Evolutionary conservation across 2,329 filamentous ascomycete genomes (phyloP).

Genomic region (Catunica adiposa): DNA sequence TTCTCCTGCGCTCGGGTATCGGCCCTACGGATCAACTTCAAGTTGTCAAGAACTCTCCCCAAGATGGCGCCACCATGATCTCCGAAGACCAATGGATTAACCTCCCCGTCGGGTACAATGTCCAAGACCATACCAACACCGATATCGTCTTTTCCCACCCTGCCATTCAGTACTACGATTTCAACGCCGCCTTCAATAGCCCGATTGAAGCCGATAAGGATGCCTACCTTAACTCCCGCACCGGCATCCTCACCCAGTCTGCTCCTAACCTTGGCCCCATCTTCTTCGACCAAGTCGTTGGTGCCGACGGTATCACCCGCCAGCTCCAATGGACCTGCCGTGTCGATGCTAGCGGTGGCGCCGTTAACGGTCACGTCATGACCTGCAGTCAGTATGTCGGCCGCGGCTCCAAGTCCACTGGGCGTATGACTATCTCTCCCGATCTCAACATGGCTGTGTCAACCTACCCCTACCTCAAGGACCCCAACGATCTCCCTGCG

Average conservation of each 20-base stretch:
- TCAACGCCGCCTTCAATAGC: slow-evolving; percentile 41
- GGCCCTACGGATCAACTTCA: slow-evolving; percentile 44
- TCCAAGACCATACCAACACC: slow-evolving; percentile 40
- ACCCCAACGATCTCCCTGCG: slow-evolving; percentile 42
- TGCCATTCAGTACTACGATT: slow-evolving; percentile 42
- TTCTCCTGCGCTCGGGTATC: slow-evolving; percentile 52
- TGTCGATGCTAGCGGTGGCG: slow-evolving; percentile 38
- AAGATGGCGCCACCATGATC: slow-evolving; percentile 36
- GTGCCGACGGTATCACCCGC: slow-evolving; percentile 41
- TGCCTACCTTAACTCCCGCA: slow-evolving; percentile 29
- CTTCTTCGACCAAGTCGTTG: slow-evolving; percentile 34
- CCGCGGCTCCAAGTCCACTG: slow-evolving; percentile 44
- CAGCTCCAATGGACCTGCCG: slow-evolving; percentile 51
- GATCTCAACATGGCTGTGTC: slow-evolving; percentile 42
- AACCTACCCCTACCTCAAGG: slow-evolving; percentile 41
- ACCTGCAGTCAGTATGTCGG: slow-evolving; percentile 46
- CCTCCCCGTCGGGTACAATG: slow-evolving; percentile 41
- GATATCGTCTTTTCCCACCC: slow-evolving; percentile 30
- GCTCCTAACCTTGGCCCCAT: slow-evolving; percentile 50
- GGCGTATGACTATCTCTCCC: slow-evolving; percentile 42
- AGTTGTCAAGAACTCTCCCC: slow-evolving; percentile 30
- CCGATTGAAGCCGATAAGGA: slow-evolving; percentile 28
- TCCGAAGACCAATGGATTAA: slow-evolving; percentile 36
- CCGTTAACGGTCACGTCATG: slow-evolving; percentile 25
- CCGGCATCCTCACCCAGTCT: slow-evolving; percentile 45